Base-by-base conservation (phyloP, 2,329 filamentous ascomycete genomes). In the Helotiales sp. region DNA sequence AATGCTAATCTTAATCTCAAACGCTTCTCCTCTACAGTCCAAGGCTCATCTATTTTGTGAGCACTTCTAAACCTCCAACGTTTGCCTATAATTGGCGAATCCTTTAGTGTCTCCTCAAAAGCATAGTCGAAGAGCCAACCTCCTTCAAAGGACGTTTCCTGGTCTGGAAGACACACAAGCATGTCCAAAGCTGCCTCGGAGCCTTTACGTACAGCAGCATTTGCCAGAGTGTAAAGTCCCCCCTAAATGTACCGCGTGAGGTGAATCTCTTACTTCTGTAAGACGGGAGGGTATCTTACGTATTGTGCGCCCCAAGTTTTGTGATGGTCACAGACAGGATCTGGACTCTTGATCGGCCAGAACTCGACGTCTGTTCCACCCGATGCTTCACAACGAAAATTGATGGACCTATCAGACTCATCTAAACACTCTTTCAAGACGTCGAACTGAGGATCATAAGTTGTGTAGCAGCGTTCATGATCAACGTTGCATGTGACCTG, bases 231-330 rank as follows among this genome's bases (percentile, higher is more conserved):
- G 19, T 42, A 42, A 25, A 42, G 38, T 9, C 5, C 19, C 9
- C 19, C 19, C 38, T 42, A 25, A 40, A 42, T n/a, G n/a, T n/a
- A n/a, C n/a, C n/a, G n/a, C n/a, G n/a, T n/a, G n/a, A n/a, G n/a
- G n/a, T 19, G 36, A 40, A 10, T 12, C 3, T 7, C 17, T 15
- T n/a, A 13, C 13, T 4, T 25, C 9, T 25, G 5, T 8, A 8
- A 24, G 19, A 22, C 19, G 13, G 3, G 9, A 12, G 10, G 1
- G 47, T 3, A n/a, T 17, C 49, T 53, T 52, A 57, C 55, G 33
- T 57, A 57, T 52, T 53, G 55, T 17, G 53, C 49, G 7, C 49
- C 55, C 55, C 55, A 57, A 6, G 49, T 57, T 19, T 38, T 5
- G 10, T 47, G 49, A 22, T 15, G 13, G 1, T 49, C 55, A 2